Base-by-base conservation (phyloP, 148 eudicot genomes). In the Persicaria tinctoria region DNA sequence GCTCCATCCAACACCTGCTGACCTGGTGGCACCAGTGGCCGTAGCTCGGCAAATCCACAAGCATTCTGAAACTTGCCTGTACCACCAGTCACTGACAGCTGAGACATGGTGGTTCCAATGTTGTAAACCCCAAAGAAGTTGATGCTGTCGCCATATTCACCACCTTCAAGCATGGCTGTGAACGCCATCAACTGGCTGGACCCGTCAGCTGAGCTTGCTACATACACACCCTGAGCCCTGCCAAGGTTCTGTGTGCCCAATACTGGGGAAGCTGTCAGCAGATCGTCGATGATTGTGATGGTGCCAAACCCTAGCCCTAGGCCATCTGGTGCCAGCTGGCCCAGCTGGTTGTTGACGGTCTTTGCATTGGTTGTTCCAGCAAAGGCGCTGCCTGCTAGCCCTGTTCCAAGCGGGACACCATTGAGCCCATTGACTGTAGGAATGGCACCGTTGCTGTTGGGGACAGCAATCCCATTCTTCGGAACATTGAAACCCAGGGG, bases 151-250 rank as follows among this genome's bases (percentile, higher is more conserved):
- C 97, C 99, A 55, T 90, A 95, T 59, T 95, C 99, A 16, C 99
- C 99, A 13, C 99, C 99, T 77, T 95, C 99, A 62, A 95, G 84
- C 94, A 95, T 80, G 41, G 92, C 97, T 0, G 94, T 95, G 78
- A 95, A 95, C 8, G 94, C 85, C 99, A 95, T 95, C 92, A 95
- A 86, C 77, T 95, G 99, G 10, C 89, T 84, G 32, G 81, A 74
- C 38, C 97, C 97, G 8, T 90, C 90, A 6, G 88, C 93, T 8
- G 99, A 95, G 83, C 97, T 95, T 0, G 97, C 92, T 0, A 95
- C 91, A 64, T 95, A 95, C 5, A 95, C 87, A 8, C 99, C 99
- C 18, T 90, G 96, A 14, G 99, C 99, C 54, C 81, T 87, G 5
- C 99, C 99, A 32, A 95, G 78, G 0, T 78, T 70, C 85, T 89